Evolutionary conservation across 768 basidiomycete genomes (phyloP).

Genomic region (Mycena rosella): DNA sequence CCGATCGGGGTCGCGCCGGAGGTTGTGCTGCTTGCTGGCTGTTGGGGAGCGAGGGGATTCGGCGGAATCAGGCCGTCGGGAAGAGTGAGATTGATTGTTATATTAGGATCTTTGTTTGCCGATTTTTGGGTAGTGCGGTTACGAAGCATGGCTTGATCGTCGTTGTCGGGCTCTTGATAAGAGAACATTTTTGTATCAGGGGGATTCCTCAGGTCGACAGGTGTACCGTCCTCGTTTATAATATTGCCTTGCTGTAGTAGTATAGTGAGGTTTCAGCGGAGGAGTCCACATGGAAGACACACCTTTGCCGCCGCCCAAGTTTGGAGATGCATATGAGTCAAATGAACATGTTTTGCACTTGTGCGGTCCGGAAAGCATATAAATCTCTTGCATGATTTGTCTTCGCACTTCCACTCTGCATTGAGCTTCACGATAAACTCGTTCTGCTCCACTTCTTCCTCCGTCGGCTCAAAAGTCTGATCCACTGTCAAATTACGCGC

Average conservation of each 20-base stretch:
- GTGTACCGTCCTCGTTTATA: background rate
- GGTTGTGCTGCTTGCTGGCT: background rate
- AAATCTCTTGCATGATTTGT: background rate
- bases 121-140: background rate
- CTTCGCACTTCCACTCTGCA: constrained; percentile 10
- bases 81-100: constrained; percentile 9
- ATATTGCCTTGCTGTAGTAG: constrained; percentile 7
- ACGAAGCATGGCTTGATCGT: background rate
- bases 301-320: constrained; percentile 4
- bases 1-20: background rate
- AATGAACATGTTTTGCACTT: background rate
- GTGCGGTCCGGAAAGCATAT: background rate
- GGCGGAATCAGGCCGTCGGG: background rate
- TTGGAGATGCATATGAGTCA: constrained; percentile 6
- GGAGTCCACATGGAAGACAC: background rate
- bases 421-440: background rate
- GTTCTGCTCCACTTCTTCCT: constrained; percentile 2
- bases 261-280: no score
- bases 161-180: background rate
- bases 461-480: constrained; percentile 1
- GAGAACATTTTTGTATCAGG: constrained; percentile 1
- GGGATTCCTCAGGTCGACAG: constrained; percentile 3
- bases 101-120: constrained; percentile 1
- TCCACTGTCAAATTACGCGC: background rate
- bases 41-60: background rate